These are phyloP conservation scores for Fusarium nurragi DNA, from an alignment of 2,329 filamentous ascomycete genomes.

Conservation along the genomic window DNA sequence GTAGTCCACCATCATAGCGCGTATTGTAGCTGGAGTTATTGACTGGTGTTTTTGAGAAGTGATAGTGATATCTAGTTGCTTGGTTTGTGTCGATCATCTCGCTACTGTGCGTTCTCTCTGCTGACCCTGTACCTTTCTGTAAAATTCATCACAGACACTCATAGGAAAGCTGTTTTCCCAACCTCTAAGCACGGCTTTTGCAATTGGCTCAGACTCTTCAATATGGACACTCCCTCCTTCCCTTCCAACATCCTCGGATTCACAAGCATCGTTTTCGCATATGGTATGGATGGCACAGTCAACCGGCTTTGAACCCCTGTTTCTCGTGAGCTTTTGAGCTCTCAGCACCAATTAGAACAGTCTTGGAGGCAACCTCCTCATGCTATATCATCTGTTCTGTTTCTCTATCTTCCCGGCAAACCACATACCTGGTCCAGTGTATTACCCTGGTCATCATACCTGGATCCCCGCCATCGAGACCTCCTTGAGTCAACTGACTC, in stretches of 20 bases:
- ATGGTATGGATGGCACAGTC: conserved; percentile 11
- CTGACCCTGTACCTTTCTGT: conserved; percentile 6
- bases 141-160: conserved; percentile 27
- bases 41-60: conserved; percentile 14
- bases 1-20: conserved; percentile 9
- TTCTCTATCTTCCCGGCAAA: conserved; percentile 16
- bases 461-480: conserved; percentile 23
- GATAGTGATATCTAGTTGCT: conserved; percentile 3
- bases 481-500: conserved; percentile 40
- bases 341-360: conserved; percentile 19
- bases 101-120: background rate
- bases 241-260: conserved; percentile 27
- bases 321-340: conserved; percentile 2
- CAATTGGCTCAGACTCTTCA: conserved; percentile 1
- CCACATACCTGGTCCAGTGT: conserved; percentile 3
- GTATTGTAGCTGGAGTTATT: conserved; percentile 11
- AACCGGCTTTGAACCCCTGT: conserved; percentile 12
- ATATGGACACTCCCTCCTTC: conserved; percentile 9
- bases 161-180: conserved; percentile 1
- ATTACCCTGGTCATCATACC: conserved; percentile 9
- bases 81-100: conserved; percentile 9
- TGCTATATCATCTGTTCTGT: background rate
- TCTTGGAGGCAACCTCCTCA: background rate
- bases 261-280: conserved; percentile 16
- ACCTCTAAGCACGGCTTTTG: background rate